phyloP scores from a whole-genome alignment of 495 filamentous ascomycete genomes.

The Daldinia caldariorum region DNA sequence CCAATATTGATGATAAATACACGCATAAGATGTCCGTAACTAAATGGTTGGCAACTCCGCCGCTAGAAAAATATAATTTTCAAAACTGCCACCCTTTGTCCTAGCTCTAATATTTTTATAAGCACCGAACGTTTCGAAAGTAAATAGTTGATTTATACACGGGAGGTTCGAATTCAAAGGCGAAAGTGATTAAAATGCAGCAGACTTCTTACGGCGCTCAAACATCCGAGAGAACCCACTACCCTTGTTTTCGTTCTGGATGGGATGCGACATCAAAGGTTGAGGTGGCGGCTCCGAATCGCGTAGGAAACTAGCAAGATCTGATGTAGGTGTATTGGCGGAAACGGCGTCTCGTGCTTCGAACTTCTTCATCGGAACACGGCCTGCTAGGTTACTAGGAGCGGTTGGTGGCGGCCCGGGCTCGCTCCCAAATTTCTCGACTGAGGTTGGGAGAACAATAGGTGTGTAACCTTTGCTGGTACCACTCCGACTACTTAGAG shows the following conservation, averaged over 20 bases:
- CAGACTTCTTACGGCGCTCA: conserved; percentile 48
- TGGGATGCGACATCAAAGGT: conserved; percentile 30
- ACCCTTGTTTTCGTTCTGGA: conserved; percentile 38
- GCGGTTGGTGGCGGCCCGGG: conserved; percentile 36
- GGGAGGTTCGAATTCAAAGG: conserved; percentile 11
- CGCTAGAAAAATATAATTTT: conserved; percentile 4
- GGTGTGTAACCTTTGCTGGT: conserved; percentile 54
- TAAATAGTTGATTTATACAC: conserved; percentile 35
- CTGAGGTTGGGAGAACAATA: conserved; percentile 54
- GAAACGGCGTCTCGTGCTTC: conserved; percentile 62
- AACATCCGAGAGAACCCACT: conserved; percentile 48
- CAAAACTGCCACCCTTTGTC: conserved; percentile 3
- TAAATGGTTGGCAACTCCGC: conserved; percentile 12
- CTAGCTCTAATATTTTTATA: conserved; percentile 17
- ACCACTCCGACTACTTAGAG: conserved; percentile 49
- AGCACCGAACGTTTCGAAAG: conserved; percentile 11
- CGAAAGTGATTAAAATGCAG: conserved; percentile 36
- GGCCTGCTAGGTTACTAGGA: conserved; percentile 35
- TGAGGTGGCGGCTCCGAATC: conserved; percentile 76
- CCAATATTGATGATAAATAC: conserved; percentile 23
- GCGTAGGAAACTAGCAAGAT: conserved; percentile 82
- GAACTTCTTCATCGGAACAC: conserved; percentile 62
- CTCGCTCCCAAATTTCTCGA: conserved; percentile 44
- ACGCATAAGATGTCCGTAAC: conserved; percentile 18
- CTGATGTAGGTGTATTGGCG: conserved; percentile 63